These are phyloP conservation scores for Pyrrhoderma lamaoense DNA, from an alignment of 1,284 basidiomycete species.

Conservation along the genomic window DNA sequence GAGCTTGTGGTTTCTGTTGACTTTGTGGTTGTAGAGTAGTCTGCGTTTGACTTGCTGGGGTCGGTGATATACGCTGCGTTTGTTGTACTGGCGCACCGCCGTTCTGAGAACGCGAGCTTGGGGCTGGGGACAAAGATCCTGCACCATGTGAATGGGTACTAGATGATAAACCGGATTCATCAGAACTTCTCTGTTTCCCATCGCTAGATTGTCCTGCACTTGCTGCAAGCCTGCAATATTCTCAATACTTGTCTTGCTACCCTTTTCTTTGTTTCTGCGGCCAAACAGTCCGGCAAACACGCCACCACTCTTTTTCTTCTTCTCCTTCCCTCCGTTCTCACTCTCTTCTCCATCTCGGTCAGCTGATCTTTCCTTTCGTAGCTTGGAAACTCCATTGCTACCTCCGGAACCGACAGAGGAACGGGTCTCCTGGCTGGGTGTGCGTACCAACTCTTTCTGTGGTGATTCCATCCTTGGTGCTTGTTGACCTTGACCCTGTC, in stretches of 20 bases:
- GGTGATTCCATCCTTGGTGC: not conserved
- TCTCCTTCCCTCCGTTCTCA: conserved; percentile 42
- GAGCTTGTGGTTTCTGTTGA: conserved; percentile 2
- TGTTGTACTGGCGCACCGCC: conserved; percentile 4
- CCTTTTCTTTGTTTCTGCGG: conserved; percentile 74
- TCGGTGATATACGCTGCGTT: conserved; percentile 6
- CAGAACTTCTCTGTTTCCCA: conserved; percentile 25
- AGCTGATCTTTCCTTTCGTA: conserved; percentile 56
- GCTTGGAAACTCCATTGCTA: conserved; percentile 37
- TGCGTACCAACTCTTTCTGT: conserved; percentile 16
- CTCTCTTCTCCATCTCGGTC: conserved; percentile 20
- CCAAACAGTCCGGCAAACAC: conserved; percentile 71
- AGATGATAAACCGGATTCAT: conserved; percentile 20
- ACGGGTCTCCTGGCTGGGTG: conserved; percentile 19
- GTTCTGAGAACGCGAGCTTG: conserved; percentile 13
- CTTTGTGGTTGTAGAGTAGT: conserved; percentile 24
- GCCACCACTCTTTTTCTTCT: conserved; percentile 55
- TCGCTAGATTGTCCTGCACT: conserved; percentile 1
- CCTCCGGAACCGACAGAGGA: conserved; percentile 18
- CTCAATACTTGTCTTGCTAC: conserved; percentile 41
- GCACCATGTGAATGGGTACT: conserved; percentile 18
- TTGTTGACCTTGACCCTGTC: conserved; percentile 1
- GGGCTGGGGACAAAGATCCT: conserved; percentile 9
- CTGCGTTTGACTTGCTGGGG: conserved; percentile 22
- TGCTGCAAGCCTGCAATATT: conserved; percentile 40